phyloP scores from a whole-genome alignment of 129 eudicot genomes.

The Tagetes patula region DNA sequence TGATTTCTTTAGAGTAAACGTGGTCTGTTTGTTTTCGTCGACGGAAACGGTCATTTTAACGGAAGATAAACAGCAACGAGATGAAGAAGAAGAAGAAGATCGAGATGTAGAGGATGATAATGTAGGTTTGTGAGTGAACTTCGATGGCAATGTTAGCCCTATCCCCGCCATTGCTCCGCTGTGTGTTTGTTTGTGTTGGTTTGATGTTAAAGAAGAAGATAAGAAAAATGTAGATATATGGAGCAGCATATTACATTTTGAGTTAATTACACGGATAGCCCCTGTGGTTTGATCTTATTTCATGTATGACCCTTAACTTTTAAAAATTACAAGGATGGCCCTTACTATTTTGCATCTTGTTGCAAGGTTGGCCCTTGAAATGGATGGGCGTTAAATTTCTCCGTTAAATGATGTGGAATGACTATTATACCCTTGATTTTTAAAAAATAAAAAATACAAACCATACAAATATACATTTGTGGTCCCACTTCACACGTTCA shows the following conservation, averaged over 20 bases:
- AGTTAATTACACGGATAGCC: too few relatives aligned
- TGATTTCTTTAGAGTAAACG: conserved; percentile 74
- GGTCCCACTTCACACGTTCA: too few relatives aligned
- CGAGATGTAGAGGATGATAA: conserved; percentile 23
- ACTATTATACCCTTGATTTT: too few relatives aligned
- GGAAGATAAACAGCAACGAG: conserved; percentile 35
- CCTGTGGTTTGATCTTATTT: too few relatives aligned
- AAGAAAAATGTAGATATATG: not conserved
- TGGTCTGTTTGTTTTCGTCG: conserved; percentile 57
- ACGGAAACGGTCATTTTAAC: conserved; percentile 54
- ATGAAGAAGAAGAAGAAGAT: conserved; percentile 36
- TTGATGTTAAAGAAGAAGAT: not conserved
- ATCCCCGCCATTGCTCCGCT: conserved; percentile 40
- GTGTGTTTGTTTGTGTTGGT: not conserved
- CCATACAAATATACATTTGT: too few relatives aligned
- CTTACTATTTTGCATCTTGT: too few relatives aligned
- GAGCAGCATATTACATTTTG: not conserved
- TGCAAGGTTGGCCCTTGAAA: too few relatives aligned
- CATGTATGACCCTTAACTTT: too few relatives aligned
- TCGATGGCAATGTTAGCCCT: conserved; percentile 45
- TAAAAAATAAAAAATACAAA: too few relatives aligned
- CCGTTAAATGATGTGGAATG: too few relatives aligned
- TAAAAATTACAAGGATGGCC: too few relatives aligned
- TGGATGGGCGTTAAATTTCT: too few relatives aligned
- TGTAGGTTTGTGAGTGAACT: conserved; percentile 31